phyloP scores from a whole-genome alignment of 257 asterid species.

The Rhazya stricta region DNA sequence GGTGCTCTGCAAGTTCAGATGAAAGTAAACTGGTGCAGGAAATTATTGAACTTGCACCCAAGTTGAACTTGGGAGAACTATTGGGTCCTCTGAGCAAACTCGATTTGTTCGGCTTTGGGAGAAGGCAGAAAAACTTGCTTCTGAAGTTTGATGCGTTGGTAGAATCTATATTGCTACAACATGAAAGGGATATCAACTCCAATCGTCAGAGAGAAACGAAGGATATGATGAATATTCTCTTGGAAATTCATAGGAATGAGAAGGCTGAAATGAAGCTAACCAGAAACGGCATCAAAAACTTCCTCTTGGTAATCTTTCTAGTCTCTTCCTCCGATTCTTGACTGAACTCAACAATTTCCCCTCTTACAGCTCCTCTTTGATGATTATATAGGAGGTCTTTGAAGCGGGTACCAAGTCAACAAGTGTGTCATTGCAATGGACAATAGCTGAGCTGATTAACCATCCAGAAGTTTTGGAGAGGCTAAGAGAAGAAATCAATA shows the following conservation, averaged over 20 bases:
- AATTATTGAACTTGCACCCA: slow-evolving; percentile 38
- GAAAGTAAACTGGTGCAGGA: slow-evolving; percentile 44
- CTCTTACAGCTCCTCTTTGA: too few relatives aligned
- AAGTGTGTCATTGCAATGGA: slow-evolving; percentile 57
- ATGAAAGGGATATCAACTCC: slow-evolving; percentile 26
- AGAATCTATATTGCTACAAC: slow-evolving; percentile 51
- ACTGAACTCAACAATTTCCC: too few relatives aligned
- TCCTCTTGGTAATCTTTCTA: background rate
- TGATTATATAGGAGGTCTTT: slow-evolving; percentile 42
- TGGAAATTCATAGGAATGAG: slow-evolving; percentile 30
- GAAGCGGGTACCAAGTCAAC: slow-evolving; percentile 61
- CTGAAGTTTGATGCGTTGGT: slow-evolving; percentile 44
- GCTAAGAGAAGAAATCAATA: slow-evolving; percentile 43
- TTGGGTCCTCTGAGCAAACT: slow-evolving; percentile 46
- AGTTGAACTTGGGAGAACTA: slow-evolving; percentile 49
- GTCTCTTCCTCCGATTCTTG: background rate
- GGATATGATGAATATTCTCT: slow-evolving; percentile 54
- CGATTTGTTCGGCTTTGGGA: slow-evolving; percentile 56
- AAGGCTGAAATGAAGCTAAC: slow-evolving; percentile 10
- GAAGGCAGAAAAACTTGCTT: slow-evolving; percentile 34
- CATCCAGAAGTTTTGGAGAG: slow-evolving; percentile 40
- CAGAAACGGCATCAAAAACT: slow-evolving; percentile 7
- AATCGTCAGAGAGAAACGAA: slow-evolving; percentile 19
- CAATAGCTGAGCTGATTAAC: slow-evolving; percentile 58
- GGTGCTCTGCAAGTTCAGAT: slow-evolving; percentile 40